Base-by-base conservation (phyloP, 2,329 filamentous ascomycete species). In the Shiraia sp. region DNA sequence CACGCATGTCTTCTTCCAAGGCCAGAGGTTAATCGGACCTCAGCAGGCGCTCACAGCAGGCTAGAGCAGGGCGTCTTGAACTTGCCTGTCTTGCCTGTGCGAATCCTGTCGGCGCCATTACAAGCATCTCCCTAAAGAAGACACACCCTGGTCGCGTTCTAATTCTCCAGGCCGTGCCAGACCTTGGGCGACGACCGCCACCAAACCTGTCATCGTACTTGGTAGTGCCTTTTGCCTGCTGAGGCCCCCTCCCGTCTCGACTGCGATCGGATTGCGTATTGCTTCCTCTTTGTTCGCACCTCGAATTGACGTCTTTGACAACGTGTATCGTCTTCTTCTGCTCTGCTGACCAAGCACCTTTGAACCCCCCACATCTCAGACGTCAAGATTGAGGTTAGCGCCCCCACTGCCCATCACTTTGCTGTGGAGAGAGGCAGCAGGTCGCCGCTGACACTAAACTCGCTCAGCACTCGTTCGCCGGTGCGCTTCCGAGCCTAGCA, bases 61-160 rank as follows among this genome's bases (percentile, higher is more conserved):
- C 33, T 47, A 43, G 42, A 27, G 42, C 45, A 45, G 47, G 47
- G 38, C 34, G 22, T 8, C 12, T 8, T 14, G 31, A 24, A 15
- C 29, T 19, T 22, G 33, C 29, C 45, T 32, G 24, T 36, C 24
- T 7, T n/a, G 13, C 12, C 28, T 23, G 32, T 39, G 49, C 57
- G 55, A 59, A 56, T 59, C 55, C 51, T 54, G 44, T 42, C 30
- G 39, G 39, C 36, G 39, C 44, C 32, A 59, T 58, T 61, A 56
- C 55, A 50, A n/a, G n/a, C n/a, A n/a, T n/a, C n/a, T n/a, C n/a
- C n/a, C n/a, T n/a, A n/a, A n/a, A n/a, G n/a, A n/a, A n/a, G n/a
- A 23, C 7, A 7, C 3, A 32, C 36, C 36, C 36, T 32, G 36
- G 22, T 19, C 22, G n/a, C 8, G 22, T 32, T 24, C 29, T 32